Evolutionary conservation across 2,329 filamentous ascomycete species (phyloP), one percentile per base, ranked within the genome.

Genomic region (Monilinia laxa): DNA sequence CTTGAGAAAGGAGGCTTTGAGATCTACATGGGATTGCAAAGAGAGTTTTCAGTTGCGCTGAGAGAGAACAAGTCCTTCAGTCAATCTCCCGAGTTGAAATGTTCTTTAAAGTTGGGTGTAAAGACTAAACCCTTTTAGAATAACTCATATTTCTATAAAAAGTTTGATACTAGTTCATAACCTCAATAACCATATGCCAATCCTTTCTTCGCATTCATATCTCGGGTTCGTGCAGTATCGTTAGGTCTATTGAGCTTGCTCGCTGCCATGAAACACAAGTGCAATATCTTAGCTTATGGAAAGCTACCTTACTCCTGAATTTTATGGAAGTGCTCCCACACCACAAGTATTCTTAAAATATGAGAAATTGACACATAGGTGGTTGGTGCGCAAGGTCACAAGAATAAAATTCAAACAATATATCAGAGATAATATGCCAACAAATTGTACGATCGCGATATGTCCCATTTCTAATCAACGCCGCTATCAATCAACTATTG

Each of bases 81-180:
- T 38, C 59, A 52, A 40, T 62, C 52, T 12, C 45, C 59, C 14
- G 47, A 62, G 35, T 62, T 45, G 59, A 52, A 28, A 25, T 52
- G 45, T 31, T 52, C 28, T 52, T 62, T n/a, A 62, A 2, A 38
- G 7, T 6, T n/a, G 11, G 7, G 42, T 10, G 2, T 49, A 5
- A 25, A 16, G 10, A 16, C 40, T 42, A 14, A 42, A 20, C 18
- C 25, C 16, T 49, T 4, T 49, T n/a, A 23, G 16, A 14, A 6
- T 35, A 11, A 7, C 3, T 9, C 25, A 4, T n/a, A 7, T 47
- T n/a, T 18, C 4, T 28, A 9, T 23, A 49, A 5, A 25, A 18
- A 2, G 16, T 14, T n/a, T 59, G 25, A 12, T 45, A 6, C 28
- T 47, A 11, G 45, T 5, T 14, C 45, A 47, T 18, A 28, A 3